Conservation (phyloP, 352 stramenopile genomes). For the Globisporangium mamillatum region DNA sequence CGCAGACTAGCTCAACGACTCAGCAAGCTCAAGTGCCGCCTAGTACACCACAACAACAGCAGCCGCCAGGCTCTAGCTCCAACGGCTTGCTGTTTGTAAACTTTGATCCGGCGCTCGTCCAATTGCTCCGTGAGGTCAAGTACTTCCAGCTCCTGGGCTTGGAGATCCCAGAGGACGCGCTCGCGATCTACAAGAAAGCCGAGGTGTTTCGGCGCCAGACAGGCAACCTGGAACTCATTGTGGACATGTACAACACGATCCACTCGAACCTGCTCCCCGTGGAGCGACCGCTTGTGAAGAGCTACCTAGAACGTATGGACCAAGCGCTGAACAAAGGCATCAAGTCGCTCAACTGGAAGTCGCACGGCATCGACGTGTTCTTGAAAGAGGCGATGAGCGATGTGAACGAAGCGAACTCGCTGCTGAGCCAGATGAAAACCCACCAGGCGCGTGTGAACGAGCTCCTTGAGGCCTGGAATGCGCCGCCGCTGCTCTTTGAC, state of each 20-base stretch:
- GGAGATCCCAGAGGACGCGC: constrained; percentile 84
- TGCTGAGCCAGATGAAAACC: constrained; percentile 86
- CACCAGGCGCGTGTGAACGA: constrained; percentile 82
- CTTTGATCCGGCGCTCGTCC: constrained; percentile 89
- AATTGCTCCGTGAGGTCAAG: constrained; percentile 92
- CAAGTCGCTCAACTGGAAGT: constrained; percentile 92
- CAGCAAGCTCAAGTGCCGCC: background rate
- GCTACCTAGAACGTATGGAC: constrained; percentile 89
- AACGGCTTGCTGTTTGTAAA: constrained; percentile 76
- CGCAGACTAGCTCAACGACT: background rate
- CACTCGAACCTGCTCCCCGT: constrained; percentile 85
- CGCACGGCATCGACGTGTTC: constrained; percentile 91
- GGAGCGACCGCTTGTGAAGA: constrained; percentile 86
- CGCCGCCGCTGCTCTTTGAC: constrained; percentile 81
- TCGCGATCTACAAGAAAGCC: constrained; percentile 90
- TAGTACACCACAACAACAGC: constrained; percentile 7
- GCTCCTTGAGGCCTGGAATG: constrained; percentile 75
- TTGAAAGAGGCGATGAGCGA: constrained; percentile 87
- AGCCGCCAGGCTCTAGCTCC: constrained; percentile 10
- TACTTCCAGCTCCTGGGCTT: constrained; percentile 91
- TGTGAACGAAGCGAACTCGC: constrained; percentile 85
- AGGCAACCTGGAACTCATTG: constrained; percentile 90
- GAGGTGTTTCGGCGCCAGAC: constrained; percentile 91
- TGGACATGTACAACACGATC: constrained; percentile 93
- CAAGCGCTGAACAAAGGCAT: constrained; percentile 87